Percentiles rank a stretch among this genome's conserved stretches.
These are phyloP conservation scores for Parastagonospora avenae DNA, from an alignment of 2,329 filamentous ascomycete species.

Conservation along the genomic window DNA sequence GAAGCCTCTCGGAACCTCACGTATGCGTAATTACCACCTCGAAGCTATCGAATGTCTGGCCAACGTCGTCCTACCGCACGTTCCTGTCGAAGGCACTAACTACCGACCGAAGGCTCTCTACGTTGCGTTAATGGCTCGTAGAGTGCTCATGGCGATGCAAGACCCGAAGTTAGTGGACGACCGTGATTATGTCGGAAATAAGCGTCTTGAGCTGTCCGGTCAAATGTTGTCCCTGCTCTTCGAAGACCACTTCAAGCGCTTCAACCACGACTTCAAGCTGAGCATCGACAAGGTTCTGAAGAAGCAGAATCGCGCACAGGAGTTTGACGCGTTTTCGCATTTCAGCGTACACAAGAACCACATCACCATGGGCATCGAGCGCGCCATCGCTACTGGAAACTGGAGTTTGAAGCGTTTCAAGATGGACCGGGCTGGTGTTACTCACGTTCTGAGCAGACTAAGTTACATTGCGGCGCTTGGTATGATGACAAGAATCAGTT, in stretches of 20 bases:
- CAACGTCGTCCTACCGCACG: conserved; percentile 92
- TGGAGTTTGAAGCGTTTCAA: conserved; percentile 98
- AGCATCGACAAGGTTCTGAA: conserved; percentile 95
- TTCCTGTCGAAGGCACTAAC: conserved; percentile 87
- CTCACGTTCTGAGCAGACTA: conserved; percentile 90
- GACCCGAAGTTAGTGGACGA: conserved; percentile 92
- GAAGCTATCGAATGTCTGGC: conserved; percentile 92
- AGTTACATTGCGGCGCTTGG: conserved; percentile 96
- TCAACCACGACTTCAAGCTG: conserved; percentile 85
- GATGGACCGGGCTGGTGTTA: conserved; percentile 97
- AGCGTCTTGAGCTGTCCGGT: conserved; percentile 90
- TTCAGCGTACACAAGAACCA: conserved; percentile 83
- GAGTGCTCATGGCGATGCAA: conserved; percentile 91
- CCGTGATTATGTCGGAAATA: conserved; percentile 97
- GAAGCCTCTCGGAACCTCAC: conserved; percentile 60
- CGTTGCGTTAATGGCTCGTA: conserved; percentile 95
- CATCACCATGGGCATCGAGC: conserved; percentile 91
- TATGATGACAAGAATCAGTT: conserved; percentile 99
- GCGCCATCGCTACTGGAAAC: conserved; percentile 95
- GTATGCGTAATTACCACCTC: conserved; percentile 76
- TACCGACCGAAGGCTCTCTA: conserved; percentile 98
- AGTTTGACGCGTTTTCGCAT: conserved; percentile 85
- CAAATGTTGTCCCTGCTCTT: conserved; percentile 93
- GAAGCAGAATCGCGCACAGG: conserved; percentile 86
- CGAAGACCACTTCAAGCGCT: conserved; percentile 97